Percentiles rank a stretch among this genome's conserved stretches.
phyloP scores from a whole-genome alignment of 1,139 yeast genomes.

The Kodamaea sp. region DNA sequence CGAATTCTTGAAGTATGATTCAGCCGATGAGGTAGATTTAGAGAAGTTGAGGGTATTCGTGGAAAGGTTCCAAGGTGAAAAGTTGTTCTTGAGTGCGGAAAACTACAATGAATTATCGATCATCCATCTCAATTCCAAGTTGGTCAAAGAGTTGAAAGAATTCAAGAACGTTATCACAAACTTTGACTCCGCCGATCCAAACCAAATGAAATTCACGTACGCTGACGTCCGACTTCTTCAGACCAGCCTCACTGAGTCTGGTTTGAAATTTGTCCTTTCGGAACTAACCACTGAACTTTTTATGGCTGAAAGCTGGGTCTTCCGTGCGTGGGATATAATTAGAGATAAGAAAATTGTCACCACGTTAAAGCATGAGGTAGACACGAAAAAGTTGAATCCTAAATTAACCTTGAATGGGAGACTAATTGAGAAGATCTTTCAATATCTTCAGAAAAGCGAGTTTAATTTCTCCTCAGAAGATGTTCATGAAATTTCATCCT shows the following conservation, averaged over 20 bases:
- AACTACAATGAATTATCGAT: conserved; percentile 31
- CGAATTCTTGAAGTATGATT: conserved; percentile 25
- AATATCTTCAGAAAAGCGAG: conserved; percentile 32
- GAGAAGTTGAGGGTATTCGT: conserved; percentile 23
- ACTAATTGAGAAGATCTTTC: conserved; percentile 29
- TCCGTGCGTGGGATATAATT: conserved; percentile 28
- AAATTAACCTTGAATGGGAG: conserved; percentile 21
- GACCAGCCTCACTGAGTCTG: conserved; percentile 26
- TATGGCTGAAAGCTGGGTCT: conserved; percentile 46
- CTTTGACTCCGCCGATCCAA: background rate
- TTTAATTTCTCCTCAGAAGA: conserved; percentile 47
- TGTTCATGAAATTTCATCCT: conserved; percentile 29
- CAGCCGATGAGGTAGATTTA: conserved; percentile 28
- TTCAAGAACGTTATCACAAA: conserved; percentile 7
- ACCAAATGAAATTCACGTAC: conserved; percentile 13
- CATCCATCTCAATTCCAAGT: conserved; percentile 24
- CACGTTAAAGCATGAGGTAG: conserved; percentile 22
- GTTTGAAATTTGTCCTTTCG: conserved; percentile 24
- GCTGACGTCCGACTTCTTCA: conserved; percentile 29
- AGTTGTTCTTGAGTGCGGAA: conserved; percentile 28
- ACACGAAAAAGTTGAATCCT: conserved; percentile 19
- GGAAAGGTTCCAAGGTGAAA: conserved; percentile 26
- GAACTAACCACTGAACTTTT: conserved; percentile 23
- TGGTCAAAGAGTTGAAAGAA: conserved; percentile 23
- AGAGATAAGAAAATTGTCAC: conserved; percentile 30